Percentiles rank a stretch among this genome's conserved stretches.
phyloP scores from a whole-genome alignment of 2,329 filamentous ascomycete species.

The Gaeumannomyces sp. region DNA sequence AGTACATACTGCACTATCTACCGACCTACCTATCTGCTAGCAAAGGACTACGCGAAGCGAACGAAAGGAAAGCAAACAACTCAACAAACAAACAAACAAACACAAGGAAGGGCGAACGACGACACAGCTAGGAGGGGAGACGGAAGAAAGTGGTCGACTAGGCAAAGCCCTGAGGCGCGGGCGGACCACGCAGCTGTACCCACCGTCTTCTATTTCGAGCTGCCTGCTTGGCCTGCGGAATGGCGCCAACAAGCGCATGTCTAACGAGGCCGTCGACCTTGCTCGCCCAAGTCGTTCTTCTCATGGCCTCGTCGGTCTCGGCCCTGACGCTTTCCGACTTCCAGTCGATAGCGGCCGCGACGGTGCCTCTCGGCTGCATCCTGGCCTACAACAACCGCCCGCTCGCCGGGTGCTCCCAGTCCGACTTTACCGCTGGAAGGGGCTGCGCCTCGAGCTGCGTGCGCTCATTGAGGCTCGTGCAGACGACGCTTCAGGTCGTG shows the following conservation, averaged over 20 bases:
- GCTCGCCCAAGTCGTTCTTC: slow-evolving; percentile 6
- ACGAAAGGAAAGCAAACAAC: background rate
- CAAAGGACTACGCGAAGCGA: background rate
- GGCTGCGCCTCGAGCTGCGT: slow-evolving; percentile 33
- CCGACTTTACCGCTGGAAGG: slow-evolving; percentile 29
- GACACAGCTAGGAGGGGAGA: background rate
- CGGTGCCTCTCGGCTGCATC: slow-evolving; percentile 31
- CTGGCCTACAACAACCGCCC: slow-evolving; percentile 34
- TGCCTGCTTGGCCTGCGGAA: background rate
- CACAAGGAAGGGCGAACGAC: background rate
- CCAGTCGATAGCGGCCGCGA: slow-evolving; percentile 31
- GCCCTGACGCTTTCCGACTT: slow-evolving; percentile 34
- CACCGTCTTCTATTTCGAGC: background rate
- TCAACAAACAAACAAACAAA: background rate
- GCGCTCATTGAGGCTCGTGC: slow-evolving; percentile 64
- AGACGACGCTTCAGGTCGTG: slow-evolving; percentile 62
- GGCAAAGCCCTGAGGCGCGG: background rate
- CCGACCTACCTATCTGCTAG: background rate
- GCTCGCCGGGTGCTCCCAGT: slow-evolving; percentile 29
- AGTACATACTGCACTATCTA: background rate
- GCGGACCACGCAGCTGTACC: background rate
- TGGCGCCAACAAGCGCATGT: background rate
- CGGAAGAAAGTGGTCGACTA: background rate
- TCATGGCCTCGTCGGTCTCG: slow-evolving; percentile 19
- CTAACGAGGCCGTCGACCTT: background rate